A percentile compares a stretch with the other conserved stretches of the same genome.
Conservation (phyloP, 345 rosid species). For the Acer campestre region DNA sequence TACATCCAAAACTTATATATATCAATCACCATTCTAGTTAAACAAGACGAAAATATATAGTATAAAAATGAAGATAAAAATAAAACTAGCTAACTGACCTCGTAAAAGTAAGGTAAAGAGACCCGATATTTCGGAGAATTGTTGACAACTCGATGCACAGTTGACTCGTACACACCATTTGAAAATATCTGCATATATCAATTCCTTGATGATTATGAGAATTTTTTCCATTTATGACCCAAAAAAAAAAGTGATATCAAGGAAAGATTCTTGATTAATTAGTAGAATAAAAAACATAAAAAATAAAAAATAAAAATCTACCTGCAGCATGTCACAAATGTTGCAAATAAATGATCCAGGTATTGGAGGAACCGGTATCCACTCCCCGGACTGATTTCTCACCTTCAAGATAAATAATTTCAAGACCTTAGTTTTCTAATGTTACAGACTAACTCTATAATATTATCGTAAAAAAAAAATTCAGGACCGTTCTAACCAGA, state of each 20-base stretch:
- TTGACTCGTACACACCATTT: constrained; percentile 82
- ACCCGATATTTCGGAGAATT: constrained; percentile 59
- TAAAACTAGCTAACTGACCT: constrained; percentile 42
- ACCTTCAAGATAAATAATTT: constrained; percentile 46
- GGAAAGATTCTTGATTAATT: not conserved
- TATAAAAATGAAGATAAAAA: not conserved
- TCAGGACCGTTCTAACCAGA: no score
- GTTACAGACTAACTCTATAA: no score
- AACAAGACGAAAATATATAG: no score
- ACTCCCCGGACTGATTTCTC: constrained; percentile 68
- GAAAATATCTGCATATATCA: constrained; percentile 55
- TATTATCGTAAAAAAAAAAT: no score
- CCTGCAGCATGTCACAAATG: constrained; percentile 96
- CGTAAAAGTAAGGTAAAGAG: constrained; percentile 71
- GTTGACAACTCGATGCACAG: constrained; percentile 74
- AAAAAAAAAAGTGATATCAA: no score
- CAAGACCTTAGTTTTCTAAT: no score
- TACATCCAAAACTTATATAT: not conserved
- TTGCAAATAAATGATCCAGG: constrained; percentile 87
- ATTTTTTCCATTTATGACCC: not conserved
- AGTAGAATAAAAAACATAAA: no score
- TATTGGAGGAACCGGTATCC: constrained; percentile 86
- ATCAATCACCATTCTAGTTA: not conserved
- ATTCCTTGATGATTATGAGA: constrained; percentile 2
- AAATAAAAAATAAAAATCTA: constrained; percentile 20